Conservation (phyloP, 768 basidiomycete species). For the Russula dissimulans region DNA sequence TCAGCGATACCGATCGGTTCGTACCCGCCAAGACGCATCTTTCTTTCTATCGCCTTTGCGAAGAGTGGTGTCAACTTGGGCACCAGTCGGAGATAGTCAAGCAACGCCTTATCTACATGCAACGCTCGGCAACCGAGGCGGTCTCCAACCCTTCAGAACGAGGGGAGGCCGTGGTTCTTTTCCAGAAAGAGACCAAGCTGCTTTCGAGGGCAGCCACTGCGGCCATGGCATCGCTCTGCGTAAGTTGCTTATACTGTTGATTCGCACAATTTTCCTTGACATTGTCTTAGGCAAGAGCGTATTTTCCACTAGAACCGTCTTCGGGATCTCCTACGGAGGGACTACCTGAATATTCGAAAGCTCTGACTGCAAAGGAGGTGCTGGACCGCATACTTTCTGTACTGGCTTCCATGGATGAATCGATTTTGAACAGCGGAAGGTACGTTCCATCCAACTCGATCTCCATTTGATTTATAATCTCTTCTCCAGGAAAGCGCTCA, state of each 20-base stretch:
- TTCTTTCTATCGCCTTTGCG: conserved; percentile 73
- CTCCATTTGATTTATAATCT: conserved; percentile 11
- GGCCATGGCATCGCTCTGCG: conserved; percentile 79
- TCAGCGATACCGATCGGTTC: conserved; percentile 70
- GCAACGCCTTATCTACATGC: conserved; percentile 62
- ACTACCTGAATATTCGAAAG: conserved; percentile 41
- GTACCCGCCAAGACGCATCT: conserved; percentile 68
- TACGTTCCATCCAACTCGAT: conserved; percentile 31
- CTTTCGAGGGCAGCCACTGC: conserved; percentile 80
- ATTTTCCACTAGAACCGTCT: conserved; percentile 52
- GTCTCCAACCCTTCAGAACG: conserved; percentile 47
- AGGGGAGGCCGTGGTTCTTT: conserved; percentile 25
- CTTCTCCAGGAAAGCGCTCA: conserved; percentile 59
- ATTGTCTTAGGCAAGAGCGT: conserved; percentile 58
- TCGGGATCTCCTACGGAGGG: conserved; percentile 59
- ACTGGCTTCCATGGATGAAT: conserved; percentile 46
- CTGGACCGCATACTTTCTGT: conserved; percentile 65
- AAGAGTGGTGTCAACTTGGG: conserved; percentile 90
- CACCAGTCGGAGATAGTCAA: conserved; percentile 63
- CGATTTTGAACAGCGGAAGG: conserved; percentile 53
- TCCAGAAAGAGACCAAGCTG: conserved; percentile 50
- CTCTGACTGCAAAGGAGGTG: conserved; percentile 42
- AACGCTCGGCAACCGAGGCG: conserved; percentile 49
- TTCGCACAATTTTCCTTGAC: conserved; percentile 2
- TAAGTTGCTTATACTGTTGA: conserved; percentile 35